Evolutionary conservation across 2,329 filamentous ascomycete genomes (phyloP).

Genomic region (Hypoxylon sp.): DNA sequence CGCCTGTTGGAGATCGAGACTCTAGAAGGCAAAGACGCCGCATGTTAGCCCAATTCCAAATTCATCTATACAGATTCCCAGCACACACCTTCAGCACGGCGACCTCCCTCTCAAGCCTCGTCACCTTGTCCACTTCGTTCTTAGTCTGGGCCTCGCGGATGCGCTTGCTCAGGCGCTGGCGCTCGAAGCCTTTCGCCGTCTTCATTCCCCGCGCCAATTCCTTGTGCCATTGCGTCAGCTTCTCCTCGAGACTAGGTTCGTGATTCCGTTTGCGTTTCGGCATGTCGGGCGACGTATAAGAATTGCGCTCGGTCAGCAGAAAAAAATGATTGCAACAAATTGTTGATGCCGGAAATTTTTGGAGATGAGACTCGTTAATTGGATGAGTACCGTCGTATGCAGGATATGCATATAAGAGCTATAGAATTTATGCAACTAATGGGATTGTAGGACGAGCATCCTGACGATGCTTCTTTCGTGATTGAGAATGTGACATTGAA

Average conservation of each 20-base stretch:
- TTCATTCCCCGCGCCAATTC: slow-evolving; percentile 78
- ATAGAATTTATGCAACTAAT: neutral
- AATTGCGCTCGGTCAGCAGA: slow-evolving; percentile 4
- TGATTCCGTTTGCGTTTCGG: slow-evolving; percentile 66
- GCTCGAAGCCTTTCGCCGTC: slow-evolving; percentile 80
- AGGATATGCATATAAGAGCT: neutral
- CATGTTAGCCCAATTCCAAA: slow-evolving; percentile 15
- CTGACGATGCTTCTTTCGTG: neutral
- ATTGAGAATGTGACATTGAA: neutral
- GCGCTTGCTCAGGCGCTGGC: slow-evolving; percentile 79
- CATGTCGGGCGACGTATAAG: slow-evolving; percentile 31
- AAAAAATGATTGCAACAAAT: slow-evolving; percentile 17
- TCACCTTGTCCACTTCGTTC: slow-evolving; percentile 64
- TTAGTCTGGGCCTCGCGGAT: slow-evolving; percentile 59
- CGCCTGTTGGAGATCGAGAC: slow-evolving; percentile 70
- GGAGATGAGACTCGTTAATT: slow-evolving; percentile 9
- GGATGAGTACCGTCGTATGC: slow-evolving; percentile 7
- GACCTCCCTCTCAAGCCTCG: slow-evolving; percentile 74
- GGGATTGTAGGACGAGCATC: neutral
- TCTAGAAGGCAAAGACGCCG: slow-evolving; percentile 57
- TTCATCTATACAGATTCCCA: neutral
- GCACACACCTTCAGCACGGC: slow-evolving; percentile 67
- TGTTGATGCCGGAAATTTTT: slow-evolving; percentile 16
- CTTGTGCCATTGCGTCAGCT: slow-evolving; percentile 69
- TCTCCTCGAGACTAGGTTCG: slow-evolving; percentile 63